Conservation (phyloP, 345 rosid genomes). For the Salix udensis region DNA sequence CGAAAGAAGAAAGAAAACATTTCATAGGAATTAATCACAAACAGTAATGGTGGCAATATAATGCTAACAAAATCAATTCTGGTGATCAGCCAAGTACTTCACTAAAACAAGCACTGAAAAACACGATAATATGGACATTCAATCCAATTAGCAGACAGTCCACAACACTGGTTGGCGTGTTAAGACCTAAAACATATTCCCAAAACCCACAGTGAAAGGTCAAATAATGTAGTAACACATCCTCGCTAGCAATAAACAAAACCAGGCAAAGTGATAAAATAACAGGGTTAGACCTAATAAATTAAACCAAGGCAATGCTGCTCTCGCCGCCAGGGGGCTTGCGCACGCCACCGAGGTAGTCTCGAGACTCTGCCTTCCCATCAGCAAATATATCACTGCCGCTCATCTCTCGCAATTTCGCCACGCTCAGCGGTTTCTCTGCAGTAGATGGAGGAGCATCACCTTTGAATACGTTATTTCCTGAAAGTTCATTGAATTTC, state of each 20-base stretch:
- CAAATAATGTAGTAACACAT: conserved; percentile 45
- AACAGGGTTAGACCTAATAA: conserved; percentile 35
- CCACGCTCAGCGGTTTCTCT: conserved; percentile 63
- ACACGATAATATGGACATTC: conserved; percentile 30
- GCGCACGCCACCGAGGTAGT: conserved; percentile 91
- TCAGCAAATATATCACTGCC: conserved; percentile 84
- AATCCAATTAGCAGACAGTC: conserved; percentile 42
- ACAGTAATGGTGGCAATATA: neutral
- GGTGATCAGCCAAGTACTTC: conserved; percentile 12
- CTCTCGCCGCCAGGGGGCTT: conserved; percentile 98
- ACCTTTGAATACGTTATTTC: conserved; percentile 80
- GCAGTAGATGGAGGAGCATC: conserved; percentile 49
- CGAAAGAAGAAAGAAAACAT: too few relatives aligned
- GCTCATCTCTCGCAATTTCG: conserved; percentile 78
- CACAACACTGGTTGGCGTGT: conserved; percentile 27
- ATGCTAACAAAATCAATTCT: neutral
- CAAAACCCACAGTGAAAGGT: conserved; percentile 37
- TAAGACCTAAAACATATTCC: conserved; percentile 37
- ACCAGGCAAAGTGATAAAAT: conserved; percentile 28
- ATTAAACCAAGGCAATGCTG: conserved; percentile 84
- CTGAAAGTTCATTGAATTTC: conserved; percentile 78
- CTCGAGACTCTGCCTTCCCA: conserved; percentile 81
- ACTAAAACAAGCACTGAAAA: conserved; percentile 23
- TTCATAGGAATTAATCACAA: neutral
- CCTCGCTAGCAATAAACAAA: conserved; percentile 32